Percentiles rank a stretch among this genome's conserved stretches.
Evolutionary conservation across 495 filamentous ascomycete genomes (phyloP).

Genomic region (Penicillium robsamsonii): DNA sequence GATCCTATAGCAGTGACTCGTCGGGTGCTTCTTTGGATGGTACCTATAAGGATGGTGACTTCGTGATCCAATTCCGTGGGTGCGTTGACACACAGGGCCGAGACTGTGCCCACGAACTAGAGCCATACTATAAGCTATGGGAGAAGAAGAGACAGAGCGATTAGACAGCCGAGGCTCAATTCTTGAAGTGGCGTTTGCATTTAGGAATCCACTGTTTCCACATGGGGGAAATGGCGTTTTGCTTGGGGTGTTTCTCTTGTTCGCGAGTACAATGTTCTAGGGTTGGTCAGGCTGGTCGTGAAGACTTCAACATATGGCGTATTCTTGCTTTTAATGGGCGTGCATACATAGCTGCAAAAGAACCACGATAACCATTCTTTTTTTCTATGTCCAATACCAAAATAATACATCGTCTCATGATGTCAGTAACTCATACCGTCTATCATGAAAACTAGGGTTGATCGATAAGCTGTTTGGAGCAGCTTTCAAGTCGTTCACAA

Average conservation of each 20-base stretch:
- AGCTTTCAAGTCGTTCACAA: not conserved
- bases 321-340: constrained; percentile 9
- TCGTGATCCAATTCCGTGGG: constrained; percentile 70
- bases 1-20: constrained; percentile 65
- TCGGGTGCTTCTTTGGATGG: constrained; percentile 44
- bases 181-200: not conserved
- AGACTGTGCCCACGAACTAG: constrained; percentile 70
- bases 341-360: constrained; percentile 18
- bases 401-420: constrained; percentile 18
- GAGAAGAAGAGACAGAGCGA: constrained; percentile 32
- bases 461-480: not conserved
- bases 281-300: not conserved
- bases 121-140: constrained; percentile 53
- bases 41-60: constrained; percentile 71
- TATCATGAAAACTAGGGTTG: not conserved
- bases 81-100: constrained; percentile 57
- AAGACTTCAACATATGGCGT: constrained; percentile 20
- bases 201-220: not conserved
- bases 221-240: constrained; percentile 7
- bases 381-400: constrained; percentile 20
- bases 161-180: not conserved
- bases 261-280: constrained; percentile 5
- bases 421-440: not conserved
- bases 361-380: constrained; percentile 19
- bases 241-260: not conserved